Conservation (phyloP, 2,329 filamentous ascomycete genomes). For the Decorospora gaudefroyi region DNA sequence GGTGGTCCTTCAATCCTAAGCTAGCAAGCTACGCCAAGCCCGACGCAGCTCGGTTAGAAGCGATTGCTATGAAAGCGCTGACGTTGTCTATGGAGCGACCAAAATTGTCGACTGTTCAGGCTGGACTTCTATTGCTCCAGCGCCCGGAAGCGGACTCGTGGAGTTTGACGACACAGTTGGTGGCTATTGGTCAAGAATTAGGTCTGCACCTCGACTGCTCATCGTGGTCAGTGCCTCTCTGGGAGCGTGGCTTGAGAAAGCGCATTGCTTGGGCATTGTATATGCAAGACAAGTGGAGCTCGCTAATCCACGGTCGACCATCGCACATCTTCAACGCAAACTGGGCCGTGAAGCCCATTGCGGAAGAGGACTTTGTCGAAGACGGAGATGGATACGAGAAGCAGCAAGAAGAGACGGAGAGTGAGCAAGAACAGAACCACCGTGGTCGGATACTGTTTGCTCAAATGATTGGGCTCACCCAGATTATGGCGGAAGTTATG, state of each 20-base stretch:
- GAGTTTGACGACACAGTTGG: constrained; percentile 82
- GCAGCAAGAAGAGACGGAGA: constrained; percentile 53
- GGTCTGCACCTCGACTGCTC: constrained; percentile 88
- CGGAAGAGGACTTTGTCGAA: constrained; percentile 71
- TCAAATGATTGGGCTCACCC: constrained; percentile 75
- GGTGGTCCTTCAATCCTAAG: constrained; percentile 76
- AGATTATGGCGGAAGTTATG: constrained; percentile 77
- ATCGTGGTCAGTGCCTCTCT: constrained; percentile 82
- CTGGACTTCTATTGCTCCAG: constrained; percentile 74
- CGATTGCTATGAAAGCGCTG: constrained; percentile 72
- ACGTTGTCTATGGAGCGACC: constrained; percentile 78
- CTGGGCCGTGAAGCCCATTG: constrained; percentile 76
- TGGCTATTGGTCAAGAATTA: constrained; percentile 84
- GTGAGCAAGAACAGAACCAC: constrained; percentile 65
- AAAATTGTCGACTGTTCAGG: constrained; percentile 80
- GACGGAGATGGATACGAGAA: constrained; percentile 60
- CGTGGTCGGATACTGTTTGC: constrained; percentile 71
- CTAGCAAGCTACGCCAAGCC: constrained; percentile 68
- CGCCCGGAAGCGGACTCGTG: constrained; percentile 78
- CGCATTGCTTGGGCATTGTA: constrained; percentile 88
- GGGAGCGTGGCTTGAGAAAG: constrained; percentile 84
- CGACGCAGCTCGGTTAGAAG: constrained; percentile 73
- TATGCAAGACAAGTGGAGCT: constrained; percentile 94
- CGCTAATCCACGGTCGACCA: constrained; percentile 80
- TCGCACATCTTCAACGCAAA: constrained; percentile 73